A percentile compares a stretch with the other conserved stretches of the same genome.
Evolutionary conservation across 1,139 yeast species (phyloP).

Genomic region (Magnusiomyces sp.): DNA sequence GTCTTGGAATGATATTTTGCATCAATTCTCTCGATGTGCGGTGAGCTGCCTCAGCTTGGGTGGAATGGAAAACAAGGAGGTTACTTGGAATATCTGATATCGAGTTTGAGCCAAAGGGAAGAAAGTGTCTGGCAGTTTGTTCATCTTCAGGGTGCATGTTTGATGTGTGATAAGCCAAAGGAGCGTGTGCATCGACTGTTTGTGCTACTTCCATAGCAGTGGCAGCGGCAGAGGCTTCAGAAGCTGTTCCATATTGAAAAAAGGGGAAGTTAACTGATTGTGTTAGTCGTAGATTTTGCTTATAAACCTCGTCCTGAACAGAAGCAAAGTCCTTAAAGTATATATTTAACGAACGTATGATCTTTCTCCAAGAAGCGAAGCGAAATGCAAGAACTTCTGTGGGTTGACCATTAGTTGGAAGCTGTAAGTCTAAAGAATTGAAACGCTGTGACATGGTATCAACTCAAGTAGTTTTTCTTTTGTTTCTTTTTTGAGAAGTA

Average conservation of each 20-base stretch:
- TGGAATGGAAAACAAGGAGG: constrained; percentile 66
- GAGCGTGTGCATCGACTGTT: constrained; percentile 9
- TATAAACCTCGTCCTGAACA: constrained; percentile 78
- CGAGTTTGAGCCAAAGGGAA: constrained; percentile 74
- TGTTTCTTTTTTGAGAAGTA: too few relatives aligned
- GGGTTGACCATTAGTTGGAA: constrained; percentile 59
- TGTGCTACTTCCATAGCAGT: constrained; percentile 13
- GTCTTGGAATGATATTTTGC: constrained; percentile 63
- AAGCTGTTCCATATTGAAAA: constrained; percentile 29
- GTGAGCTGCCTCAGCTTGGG: constrained; percentile 57
- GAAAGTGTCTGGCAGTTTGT: constrained; percentile 43
- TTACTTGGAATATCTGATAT: constrained; percentile 72
- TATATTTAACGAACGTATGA: constrained; percentile 62
- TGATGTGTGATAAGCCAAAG: constrained; percentile 10
- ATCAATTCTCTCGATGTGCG: constrained; percentile 65
- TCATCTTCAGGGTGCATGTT: constrained; percentile 16
- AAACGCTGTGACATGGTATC: too few relatives aligned
- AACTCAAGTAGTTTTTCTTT: too few relatives aligned
- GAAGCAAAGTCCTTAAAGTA: constrained; percentile 75
- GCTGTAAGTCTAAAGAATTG: constrained; percentile 11
- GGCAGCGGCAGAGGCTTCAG: constrained; percentile 15
- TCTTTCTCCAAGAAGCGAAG: constrained; percentile 77
- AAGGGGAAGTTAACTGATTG: constrained; percentile 64
- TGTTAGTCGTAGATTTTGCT: constrained; percentile 74
- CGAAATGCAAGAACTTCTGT: constrained; percentile 80